phyloP scores from a whole-genome alignment of 805 yeast species.

The Candida vaughaniae region DNA sequence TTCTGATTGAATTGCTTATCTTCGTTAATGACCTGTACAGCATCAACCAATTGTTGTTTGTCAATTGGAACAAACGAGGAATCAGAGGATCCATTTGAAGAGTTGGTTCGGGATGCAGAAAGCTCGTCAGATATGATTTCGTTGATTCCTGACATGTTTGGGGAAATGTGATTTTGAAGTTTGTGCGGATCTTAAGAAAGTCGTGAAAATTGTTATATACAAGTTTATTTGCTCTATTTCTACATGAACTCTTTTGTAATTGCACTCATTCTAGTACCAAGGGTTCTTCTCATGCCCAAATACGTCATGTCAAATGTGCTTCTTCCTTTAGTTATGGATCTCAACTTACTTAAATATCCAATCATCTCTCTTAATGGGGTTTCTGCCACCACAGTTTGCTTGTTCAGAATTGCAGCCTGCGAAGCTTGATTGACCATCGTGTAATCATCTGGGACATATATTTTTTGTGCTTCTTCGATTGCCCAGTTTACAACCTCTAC shows the following conservation, averaged over 20 bases:
- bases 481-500: conserved; percentile 46
- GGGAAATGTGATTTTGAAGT: too few relatives aligned
- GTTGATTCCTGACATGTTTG: too few relatives aligned
- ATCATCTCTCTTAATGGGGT: conserved; percentile 90
- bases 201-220: too few relatives aligned
- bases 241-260: conserved; percentile 8
- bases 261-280: conserved; percentile 20
- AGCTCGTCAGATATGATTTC: too few relatives aligned
- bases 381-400: conserved; percentile 66
- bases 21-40: conserved; percentile 65
- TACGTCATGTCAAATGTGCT: conserved; percentile 81
- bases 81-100: conserved; percentile 5
- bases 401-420: conserved; percentile 28
- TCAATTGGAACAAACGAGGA: conserved; percentile 41
- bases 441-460: conserved; percentile 78
- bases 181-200: too few relatives aligned
- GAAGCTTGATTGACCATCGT: conserved; percentile 35
- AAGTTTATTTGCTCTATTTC: too few relatives aligned
- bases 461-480: conserved; percentile 53
- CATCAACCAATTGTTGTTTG: conserved; percentile 27
- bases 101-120: not conserved
- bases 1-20: conserved; percentile 49
- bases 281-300: conserved; percentile 67
- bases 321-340: conserved; percentile 88
- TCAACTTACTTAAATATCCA: conserved; percentile 73